Conservation (phyloP, 2,329 filamentous ascomycete genomes). For the Pseudogymnoascus sp. region DNA sequence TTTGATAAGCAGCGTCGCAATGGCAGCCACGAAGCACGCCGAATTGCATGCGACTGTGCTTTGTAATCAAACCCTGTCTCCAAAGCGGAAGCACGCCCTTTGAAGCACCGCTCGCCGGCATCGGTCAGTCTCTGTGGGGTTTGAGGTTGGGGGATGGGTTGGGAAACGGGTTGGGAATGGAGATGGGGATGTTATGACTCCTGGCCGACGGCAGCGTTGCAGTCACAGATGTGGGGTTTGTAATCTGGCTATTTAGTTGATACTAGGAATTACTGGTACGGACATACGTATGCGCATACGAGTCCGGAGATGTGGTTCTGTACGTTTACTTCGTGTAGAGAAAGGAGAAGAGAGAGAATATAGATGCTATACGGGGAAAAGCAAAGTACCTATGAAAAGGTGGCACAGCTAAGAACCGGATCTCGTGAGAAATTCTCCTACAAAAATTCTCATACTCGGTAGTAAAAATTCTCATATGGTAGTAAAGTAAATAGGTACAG, state of each 20-base stretch:
- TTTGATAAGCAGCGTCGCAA: neutral
- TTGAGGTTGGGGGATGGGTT: too few relatives aligned
- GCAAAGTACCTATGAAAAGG: neutral
- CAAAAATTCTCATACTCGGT: neutral
- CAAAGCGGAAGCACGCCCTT: neutral
- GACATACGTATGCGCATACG: neutral
- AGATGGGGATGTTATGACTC: neutral
- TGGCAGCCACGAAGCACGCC: neutral
- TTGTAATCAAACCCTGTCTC: neutral
- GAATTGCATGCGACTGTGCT: neutral
- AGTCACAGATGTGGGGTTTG: neutral
- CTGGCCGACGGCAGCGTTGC: neutral
- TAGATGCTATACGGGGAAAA: neutral
- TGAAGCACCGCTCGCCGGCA: neutral
- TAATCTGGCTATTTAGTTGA: neutral
- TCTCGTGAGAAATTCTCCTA: constrained; percentile 1
- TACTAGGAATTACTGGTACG: neutral
- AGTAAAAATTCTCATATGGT: neutral
- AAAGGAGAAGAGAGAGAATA: neutral
- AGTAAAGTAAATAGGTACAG: neutral
- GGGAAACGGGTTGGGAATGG: too few relatives aligned
- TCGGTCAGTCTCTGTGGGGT: neutral
- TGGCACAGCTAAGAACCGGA: neutral
- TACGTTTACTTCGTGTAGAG: neutral
- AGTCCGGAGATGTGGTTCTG: neutral